Evolutionary conservation across 805 yeast species (phyloP).

Genomic region (Phaffomyces antillensis): DNA sequence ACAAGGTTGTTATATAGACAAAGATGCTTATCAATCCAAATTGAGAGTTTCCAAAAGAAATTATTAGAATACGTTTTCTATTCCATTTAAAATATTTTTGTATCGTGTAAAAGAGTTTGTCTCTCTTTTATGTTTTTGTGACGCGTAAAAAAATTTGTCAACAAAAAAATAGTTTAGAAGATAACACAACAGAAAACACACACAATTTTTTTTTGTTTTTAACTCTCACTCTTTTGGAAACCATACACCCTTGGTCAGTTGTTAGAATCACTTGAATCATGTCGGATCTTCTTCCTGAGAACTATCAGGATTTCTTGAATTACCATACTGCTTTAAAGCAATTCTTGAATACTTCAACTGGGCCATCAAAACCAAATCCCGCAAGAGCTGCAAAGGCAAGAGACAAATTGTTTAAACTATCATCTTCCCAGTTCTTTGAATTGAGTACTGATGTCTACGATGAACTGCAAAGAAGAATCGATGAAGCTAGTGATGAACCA

Average conservation of each 20-base stretch:
- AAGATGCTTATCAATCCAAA: conserved; percentile 61
- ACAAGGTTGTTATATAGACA: conserved; percentile 70
- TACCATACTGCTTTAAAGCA: conserved; percentile 20
- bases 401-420: conserved; percentile 73
- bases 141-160: neutral
- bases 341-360: conserved; percentile 19
- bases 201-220: too few species aligned
- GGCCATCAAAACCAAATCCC: conserved; percentile 23
- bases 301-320: conserved; percentile 11
- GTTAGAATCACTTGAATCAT: neutral
- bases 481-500: conserved; percentile 50
- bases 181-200: neutral
- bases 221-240: too few species aligned
- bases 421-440: conserved; percentile 79
- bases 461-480: conserved; percentile 75
- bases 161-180: too few species aligned
- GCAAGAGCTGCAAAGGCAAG: conserved; percentile 72
- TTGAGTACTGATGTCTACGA: conserved; percentile 92
- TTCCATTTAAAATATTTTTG: neutral
- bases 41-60: conserved; percentile 28
- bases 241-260: too few species aligned
- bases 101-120: neutral
- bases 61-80: neutral
- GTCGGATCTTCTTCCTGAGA: conserved; percentile 14
- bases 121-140: neutral